Percentiles rank a stretch among this genome's conserved stretches.
Conservation (phyloP, 129 eudicot genomes). For the Artemisia annua region DNA sequence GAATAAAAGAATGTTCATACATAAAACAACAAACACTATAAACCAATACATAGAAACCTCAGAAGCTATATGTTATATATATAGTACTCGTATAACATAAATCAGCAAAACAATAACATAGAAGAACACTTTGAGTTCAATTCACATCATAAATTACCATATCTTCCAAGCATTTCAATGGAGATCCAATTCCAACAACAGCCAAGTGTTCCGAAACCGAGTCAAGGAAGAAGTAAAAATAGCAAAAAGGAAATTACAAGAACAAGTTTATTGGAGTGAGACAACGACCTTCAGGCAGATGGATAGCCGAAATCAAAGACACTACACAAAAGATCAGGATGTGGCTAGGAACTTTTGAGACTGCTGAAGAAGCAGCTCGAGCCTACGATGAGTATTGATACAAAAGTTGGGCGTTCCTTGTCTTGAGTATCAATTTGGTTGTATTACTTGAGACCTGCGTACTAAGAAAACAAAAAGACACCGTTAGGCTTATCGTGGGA, state of each 20-base stretch:
- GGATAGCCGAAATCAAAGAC: constrained; percentile 96
- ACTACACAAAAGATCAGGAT: constrained; percentile 84
- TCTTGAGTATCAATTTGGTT: too few species aligned
- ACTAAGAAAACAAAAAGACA: too few species aligned
- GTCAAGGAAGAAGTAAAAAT: constrained; percentile 48
- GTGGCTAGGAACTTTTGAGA: constrained; percentile 90
- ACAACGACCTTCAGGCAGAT: constrained; percentile 86
- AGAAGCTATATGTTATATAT: constrained; percentile 27
- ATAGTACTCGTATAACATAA: constrained; percentile 22
- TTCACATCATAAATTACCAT: constrained; percentile 15
- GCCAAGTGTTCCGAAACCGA: constrained; percentile 29
- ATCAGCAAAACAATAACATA: constrained; percentile 33
- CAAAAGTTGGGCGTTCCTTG: too few species aligned
- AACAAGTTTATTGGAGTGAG: constrained; percentile 82
- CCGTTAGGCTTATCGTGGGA: too few species aligned
- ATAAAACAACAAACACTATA: constrained; percentile 43
- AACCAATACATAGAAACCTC: constrained; percentile 51
- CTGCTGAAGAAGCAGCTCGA: constrained; percentile 88
- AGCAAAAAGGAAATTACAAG: constrained; percentile 26
- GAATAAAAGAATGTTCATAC: constrained; percentile 35
- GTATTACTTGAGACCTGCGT: too few species aligned
- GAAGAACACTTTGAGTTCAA: constrained; percentile 27
- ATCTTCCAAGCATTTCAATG: constrained; percentile 30
- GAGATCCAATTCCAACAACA: constrained; percentile 69
- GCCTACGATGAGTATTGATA: constrained; percentile 86